These are phyloP conservation scores for Houttuynia cordata DNA, from an alignment of 164 flowering plant species.

Conservation along the genomic window DNA sequence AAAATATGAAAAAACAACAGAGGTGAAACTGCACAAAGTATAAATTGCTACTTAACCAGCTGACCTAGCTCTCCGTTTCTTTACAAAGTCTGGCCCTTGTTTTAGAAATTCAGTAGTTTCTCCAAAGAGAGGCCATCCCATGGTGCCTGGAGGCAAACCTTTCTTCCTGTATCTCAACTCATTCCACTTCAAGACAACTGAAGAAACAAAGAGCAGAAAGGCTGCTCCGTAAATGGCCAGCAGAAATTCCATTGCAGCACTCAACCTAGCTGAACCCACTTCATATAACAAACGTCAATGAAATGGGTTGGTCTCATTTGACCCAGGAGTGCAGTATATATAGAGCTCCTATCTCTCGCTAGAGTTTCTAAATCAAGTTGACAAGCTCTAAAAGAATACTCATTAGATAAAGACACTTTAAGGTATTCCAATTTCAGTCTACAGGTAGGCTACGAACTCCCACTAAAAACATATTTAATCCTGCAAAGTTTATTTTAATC, in stretches of 20 bases:
- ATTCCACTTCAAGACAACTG: slow-evolving; percentile 68
- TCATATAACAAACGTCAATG: slow-evolving; percentile 5
- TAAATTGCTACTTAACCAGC: background rate
- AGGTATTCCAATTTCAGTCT: too few relatives aligned
- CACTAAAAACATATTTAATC: too few relatives aligned
- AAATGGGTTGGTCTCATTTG: slow-evolving; percentile 3
- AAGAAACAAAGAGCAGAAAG: slow-evolving; percentile 34
- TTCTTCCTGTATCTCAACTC: slow-evolving; percentile 68
- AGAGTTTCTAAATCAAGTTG: too few relatives aligned
- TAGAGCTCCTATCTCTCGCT: too few relatives aligned
- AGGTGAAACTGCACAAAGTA: background rate
- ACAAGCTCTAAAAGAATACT: too few relatives aligned
- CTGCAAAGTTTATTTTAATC: too few relatives aligned
- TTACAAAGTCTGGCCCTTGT: slow-evolving; percentile 82
- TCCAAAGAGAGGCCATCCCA: slow-evolving; percentile 98
- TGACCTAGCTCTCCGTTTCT: slow-evolving; percentile 72
- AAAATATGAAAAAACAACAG: background rate
- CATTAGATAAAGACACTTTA: too few relatives aligned
- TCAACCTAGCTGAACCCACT: slow-evolving; percentile 16
- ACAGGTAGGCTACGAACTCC: too few relatives aligned
- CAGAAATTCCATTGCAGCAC: slow-evolving; percentile 53
- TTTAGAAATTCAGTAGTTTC: slow-evolving; percentile 91
- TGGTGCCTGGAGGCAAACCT: slow-evolving; percentile 89
- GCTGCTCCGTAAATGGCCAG: slow-evolving; percentile 23
- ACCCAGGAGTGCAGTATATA: too few relatives aligned